Evolutionary conservation across 2,329 filamentous ascomycete genomes (phyloP).

Genomic region (Aspergillus alliaceus): DNA sequence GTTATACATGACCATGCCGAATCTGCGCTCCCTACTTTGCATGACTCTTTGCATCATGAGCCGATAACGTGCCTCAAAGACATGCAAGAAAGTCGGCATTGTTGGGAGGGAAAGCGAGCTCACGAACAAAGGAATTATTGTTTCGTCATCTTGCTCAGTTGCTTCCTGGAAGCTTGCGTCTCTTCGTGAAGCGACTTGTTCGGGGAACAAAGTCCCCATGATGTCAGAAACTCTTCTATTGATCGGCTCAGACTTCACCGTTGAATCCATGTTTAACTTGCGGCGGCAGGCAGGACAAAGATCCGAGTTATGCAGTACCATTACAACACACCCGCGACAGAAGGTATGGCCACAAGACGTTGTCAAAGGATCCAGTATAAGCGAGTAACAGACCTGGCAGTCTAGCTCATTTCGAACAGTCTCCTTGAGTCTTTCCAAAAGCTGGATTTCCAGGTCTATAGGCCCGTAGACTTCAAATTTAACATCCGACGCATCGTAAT

Average conservation of each 20-base stretch:
- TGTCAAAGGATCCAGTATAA: conserved; percentile 80
- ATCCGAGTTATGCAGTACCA: conserved; percentile 73
- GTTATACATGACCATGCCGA: conserved; percentile 82
- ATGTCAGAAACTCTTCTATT: conserved; percentile 67
- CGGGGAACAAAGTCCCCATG: conserved; percentile 67
- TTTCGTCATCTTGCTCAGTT: conserved; percentile 53
- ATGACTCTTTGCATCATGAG: conserved; percentile 82
- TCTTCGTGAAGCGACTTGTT: conserved; percentile 60
- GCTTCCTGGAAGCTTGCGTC: conserved; percentile 59
- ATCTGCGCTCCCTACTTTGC: conserved; percentile 67
- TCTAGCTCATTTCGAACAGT: conserved; percentile 70
- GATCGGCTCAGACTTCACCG: conserved; percentile 50
- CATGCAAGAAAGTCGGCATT: conserved; percentile 81
- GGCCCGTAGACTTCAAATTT: conserved; percentile 42
- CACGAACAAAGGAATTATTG: conserved; percentile 72
- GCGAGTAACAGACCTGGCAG: conserved; percentile 82
- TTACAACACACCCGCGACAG: conserved; percentile 75
- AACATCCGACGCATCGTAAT: conserved; percentile 55
- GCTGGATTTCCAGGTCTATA: conserved; percentile 43
- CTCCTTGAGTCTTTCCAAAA: conserved; percentile 62
- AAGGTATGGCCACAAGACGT: conserved; percentile 88
- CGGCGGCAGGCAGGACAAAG: conserved; percentile 81
- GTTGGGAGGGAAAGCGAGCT: conserved; percentile 78
- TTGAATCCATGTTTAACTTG: conserved; percentile 55
- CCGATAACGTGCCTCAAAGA: conserved; percentile 91